These are phyloP conservation scores for Claviceps quebecensis DNA, from an alignment of 2,329 filamentous ascomycete genomes.

Conservation along the genomic window DNA sequence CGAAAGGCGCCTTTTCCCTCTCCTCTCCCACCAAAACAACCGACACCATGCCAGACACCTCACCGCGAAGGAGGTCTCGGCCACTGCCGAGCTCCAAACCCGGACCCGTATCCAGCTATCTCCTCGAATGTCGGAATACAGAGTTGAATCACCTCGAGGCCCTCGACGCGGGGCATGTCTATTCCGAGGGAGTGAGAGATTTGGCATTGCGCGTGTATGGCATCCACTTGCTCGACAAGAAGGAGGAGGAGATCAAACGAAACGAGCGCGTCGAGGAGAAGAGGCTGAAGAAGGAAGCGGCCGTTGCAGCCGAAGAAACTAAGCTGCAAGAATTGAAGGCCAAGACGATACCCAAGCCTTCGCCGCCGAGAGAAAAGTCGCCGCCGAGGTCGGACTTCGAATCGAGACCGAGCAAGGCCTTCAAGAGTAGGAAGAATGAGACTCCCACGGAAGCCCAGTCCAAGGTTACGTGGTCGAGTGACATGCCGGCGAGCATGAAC, in stretches of 20 bases:
- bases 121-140: conserved; percentile 47
- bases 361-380: conserved; percentile 15
- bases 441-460: conserved; percentile 2
- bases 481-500: conserved; percentile 10
- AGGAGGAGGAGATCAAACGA: conserved; percentile 28
- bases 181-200: conserved; percentile 51
- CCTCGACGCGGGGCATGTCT: conserved; percentile 47
- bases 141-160: conserved; percentile 51
- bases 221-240: conserved; percentile 31
- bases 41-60: conserved; percentile 28
- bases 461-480: conserved; percentile 1
- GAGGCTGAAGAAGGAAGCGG: conserved; percentile 29
- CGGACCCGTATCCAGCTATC: conserved; percentile 42
- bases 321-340: conserved; percentile 32
- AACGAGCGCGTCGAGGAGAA: conserved; percentile 33
- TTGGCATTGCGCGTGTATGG: conserved; percentile 34
- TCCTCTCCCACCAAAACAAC: background rate
- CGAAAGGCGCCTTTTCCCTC: background rate
- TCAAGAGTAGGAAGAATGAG: conserved; percentile 9
- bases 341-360: conserved; percentile 29
- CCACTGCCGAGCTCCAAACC: conserved; percentile 28
- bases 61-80: conserved; percentile 25
- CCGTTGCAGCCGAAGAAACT: conserved; percentile 31
- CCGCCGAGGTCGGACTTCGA: background rate
- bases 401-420: background rate